phyloP scores from a whole-genome alignment of 768 basidiomycete genomes.

The Ramaria rubella region DNA sequence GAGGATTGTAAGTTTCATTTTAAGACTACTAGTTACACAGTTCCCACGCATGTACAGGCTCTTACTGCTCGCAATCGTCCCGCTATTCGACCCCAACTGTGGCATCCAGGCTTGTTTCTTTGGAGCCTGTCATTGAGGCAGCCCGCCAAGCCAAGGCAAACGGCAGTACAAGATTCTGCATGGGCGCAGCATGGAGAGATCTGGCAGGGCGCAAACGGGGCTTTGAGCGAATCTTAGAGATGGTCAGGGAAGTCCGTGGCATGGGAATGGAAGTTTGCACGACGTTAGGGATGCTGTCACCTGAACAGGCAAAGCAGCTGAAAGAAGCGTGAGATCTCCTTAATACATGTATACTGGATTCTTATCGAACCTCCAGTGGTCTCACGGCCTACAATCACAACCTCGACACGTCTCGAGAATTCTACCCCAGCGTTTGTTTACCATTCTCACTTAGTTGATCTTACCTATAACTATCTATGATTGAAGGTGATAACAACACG shows the following conservation, averaged over 20 bases:
- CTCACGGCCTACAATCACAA: slow-evolving; percentile 99
- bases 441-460: background rate
- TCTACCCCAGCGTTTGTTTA: slow-evolving; percentile 75
- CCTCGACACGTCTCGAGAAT: slow-evolving; percentile 95
- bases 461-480: background rate
- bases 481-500: slow-evolving; percentile 88
- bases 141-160: slow-evolving; percentile 93
- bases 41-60: slow-evolving; percentile 44
- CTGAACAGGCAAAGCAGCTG: slow-evolving; percentile 84
- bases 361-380: slow-evolving; percentile 44
- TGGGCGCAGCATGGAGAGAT: slow-evolving; percentile 98
- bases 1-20: slow-evolving; percentile 78
- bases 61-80: slow-evolving; percentile 98
- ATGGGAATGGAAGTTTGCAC: slow-evolving; percentile 99
- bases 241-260: slow-evolving; percentile 84
- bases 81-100: slow-evolving; percentile 83
- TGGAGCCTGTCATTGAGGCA: slow-evolving; percentile 89
- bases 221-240: slow-evolving; percentile 86
- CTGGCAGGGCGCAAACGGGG: slow-evolving; percentile 88
- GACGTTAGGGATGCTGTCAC: slow-evolving; percentile 93
- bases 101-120: slow-evolving; percentile 78
- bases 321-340: slow-evolving; percentile 80
- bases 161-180: slow-evolving; percentile 96
- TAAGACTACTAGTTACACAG: background rate
- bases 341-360: background rate